A percentile compares a stretch with the other conserved stretches of the same genome.
phyloP scores from a whole-genome alignment of 2,329 filamentous ascomycete species.

The Fusarium siculi region DNA sequence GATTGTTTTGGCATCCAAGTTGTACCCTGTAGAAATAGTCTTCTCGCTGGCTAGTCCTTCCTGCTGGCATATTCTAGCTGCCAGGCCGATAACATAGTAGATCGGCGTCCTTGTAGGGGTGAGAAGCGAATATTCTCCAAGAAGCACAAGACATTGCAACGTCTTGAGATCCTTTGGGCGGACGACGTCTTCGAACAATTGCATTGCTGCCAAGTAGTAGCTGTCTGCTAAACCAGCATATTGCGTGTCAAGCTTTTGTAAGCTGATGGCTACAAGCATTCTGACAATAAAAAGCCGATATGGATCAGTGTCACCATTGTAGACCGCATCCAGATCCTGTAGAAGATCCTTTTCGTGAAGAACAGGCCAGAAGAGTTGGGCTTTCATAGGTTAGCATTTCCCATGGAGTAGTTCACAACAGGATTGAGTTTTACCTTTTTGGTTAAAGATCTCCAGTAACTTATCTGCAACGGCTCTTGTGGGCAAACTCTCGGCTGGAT shows the following conservation, averaged over 20 bases:
- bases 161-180: conserved; percentile 91
- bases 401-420: not conserved
- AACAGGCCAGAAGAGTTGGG: conserved; percentile 87
- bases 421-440: conserved; percentile 71
- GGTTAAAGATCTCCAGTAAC: conserved; percentile 85
- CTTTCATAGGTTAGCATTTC: conserved; percentile 56
- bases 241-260: conserved; percentile 89
- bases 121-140: conserved; percentile 90
- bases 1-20: conserved; percentile 77
- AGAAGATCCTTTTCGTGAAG: conserved; percentile 86
- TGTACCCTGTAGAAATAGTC: conserved; percentile 76
- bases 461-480: conserved; percentile 78
- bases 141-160: conserved; percentile 86
- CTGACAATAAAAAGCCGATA: conserved; percentile 89
- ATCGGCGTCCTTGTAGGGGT: conserved; percentile 92
- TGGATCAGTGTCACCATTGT: conserved; percentile 77
- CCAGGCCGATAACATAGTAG: conserved; percentile 92
- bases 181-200: conserved; percentile 83
- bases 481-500: conserved; percentile 80
- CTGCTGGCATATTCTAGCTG: conserved; percentile 88
- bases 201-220: conserved; percentile 91
- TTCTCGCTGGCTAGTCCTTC: conserved; percentile 89
- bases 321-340: conserved; percentile 82
- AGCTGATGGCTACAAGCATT: conserved; percentile 93
- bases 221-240: conserved; percentile 96